Evolutionary conservation across 208 protist genomes (phyloP).

Genomic region (Acanthamoeba castellanii): DNA sequence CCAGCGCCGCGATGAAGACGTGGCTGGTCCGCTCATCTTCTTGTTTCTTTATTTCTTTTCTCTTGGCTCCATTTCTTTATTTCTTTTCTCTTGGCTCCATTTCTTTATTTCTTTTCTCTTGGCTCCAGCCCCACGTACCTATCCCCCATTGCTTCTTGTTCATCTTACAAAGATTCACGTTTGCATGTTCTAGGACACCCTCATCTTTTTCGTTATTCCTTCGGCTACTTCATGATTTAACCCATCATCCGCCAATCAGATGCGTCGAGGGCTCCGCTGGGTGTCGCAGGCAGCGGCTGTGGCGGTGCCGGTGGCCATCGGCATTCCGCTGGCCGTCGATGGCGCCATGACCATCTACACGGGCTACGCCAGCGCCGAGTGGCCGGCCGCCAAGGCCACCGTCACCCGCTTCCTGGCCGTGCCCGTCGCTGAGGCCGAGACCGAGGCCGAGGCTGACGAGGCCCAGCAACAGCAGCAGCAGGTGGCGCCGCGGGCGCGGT

Average conservation of each 20-base stretch:
- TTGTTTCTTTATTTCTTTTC: not conserved
- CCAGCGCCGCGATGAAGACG: not conserved
- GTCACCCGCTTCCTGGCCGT: not conserved
- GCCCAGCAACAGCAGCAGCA: not conserved
- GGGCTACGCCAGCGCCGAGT: not conserved
- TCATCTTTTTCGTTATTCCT: not conserved
- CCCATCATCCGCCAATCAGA: not conserved
- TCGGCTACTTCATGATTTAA: not conserved
- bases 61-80: not conserved
- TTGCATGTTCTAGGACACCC: too few relatives aligned
- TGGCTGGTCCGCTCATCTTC: not conserved
- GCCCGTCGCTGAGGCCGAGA: not conserved
- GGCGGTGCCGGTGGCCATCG: not conserved
- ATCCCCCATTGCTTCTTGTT: too few relatives aligned
- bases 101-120: not conserved
- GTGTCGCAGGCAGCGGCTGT: not conserved
- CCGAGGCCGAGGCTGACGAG: not conserved
- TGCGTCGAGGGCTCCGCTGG: not conserved
- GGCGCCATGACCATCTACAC: not conserved
- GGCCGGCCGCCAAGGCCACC: not conserved
- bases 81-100: too few relatives aligned
- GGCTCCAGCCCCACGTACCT: too few relatives aligned
- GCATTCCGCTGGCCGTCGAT: not conserved
- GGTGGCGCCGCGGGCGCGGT: not conserved
- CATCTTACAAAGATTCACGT: too few relatives aligned